Evolutionary conservation across 176 grass and related monocot genomes (phyloP), one percentile per base, ranked within the genome.

Genomic region (Avena sativa): DNA sequence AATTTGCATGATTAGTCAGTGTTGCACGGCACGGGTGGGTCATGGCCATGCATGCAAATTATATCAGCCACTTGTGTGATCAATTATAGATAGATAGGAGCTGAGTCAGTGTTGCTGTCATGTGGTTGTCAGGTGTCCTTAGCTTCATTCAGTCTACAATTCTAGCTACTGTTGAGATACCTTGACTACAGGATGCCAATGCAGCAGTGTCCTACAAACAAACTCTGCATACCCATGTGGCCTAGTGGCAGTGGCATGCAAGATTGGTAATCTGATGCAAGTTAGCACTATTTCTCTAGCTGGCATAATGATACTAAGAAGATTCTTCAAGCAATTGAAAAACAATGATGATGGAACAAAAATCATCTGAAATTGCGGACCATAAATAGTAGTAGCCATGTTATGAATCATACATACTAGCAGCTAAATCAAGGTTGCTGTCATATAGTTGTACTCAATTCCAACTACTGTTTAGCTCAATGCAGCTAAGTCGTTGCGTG

Each of bases 171-270:
- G 32, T 34, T 34, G 32, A 34, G 32, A 34, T 34, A 34, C 32
- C 32, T 34, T 34, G 0, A n/a, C 4, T n/a, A 4, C 19, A 12
- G 9, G 23, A 76, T 51, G 36, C 20, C 16, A 75, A 3, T 73
- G 38, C 38, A 12, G 17, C 3, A 46, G 38, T 44, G n/a, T 23
- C 71, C 12, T 52, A n/a, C 40, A 43, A 43, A 43, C 40, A 43
- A 43, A 43, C 40, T 43, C 40, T 48, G 46, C 46, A 48, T 25
- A 38, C 57, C 56, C 85, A 73, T 80, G 85, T 80, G 76, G n/a
- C 6, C 21, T 21, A 12, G 2, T n/a, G 46, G 56, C 71, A 30
- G 2, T 20, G 46, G 56, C 71, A 30, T 49, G 71, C 17, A 30
- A 12, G 14, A 28, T 40, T 60, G 58, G 58, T 60, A 47, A 59